Percentiles rank a stretch among this genome's conserved stretches.
Conservation (phyloP, 306 rosid species). For the Begonia loranthoides region DNA sequence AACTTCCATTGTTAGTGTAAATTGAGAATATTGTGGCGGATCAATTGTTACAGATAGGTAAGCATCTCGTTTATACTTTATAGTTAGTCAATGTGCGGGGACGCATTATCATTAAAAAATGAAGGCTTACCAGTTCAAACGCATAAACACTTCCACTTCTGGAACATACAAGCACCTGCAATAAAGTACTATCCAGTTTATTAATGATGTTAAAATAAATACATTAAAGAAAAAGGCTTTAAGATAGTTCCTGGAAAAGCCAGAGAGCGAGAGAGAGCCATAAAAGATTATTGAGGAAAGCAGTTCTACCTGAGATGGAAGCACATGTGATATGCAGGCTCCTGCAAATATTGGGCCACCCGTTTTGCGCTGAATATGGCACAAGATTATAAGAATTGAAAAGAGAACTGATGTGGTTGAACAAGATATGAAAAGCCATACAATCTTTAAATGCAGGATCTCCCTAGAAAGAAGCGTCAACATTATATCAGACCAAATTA, state of each 20-base stretch:
- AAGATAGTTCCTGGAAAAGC: background rate
- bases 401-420: background rate
- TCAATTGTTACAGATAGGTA: background rate
- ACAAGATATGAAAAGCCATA: background rate
- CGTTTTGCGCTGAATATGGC: conserved; percentile 41
- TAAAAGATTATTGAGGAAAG: conserved; percentile 1
- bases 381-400: background rate
- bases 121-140: conserved; percentile 45
- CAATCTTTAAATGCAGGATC: background rate
- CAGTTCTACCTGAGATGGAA: conserved; percentile 52
- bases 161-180: conserved; percentile 69
- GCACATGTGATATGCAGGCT: conserved; percentile 53
- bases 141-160: conserved; percentile 71
- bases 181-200: background rate
- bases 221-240: background rate
- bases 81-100: background rate
- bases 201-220: background rate
- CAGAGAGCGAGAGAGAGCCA: background rate
- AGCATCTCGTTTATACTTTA: background rate
- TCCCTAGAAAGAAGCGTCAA: background rate
- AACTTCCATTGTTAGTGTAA: background rate
- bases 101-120: background rate
- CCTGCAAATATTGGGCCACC: conserved; percentile 84
- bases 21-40: background rate
- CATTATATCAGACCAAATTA: too few relatives aligned